Evolutionary conservation across 2,329 filamentous ascomycete genomes (phyloP), one percentile per base, ranked within the genome.

Genomic region (Sporothrix globosa): DNA sequence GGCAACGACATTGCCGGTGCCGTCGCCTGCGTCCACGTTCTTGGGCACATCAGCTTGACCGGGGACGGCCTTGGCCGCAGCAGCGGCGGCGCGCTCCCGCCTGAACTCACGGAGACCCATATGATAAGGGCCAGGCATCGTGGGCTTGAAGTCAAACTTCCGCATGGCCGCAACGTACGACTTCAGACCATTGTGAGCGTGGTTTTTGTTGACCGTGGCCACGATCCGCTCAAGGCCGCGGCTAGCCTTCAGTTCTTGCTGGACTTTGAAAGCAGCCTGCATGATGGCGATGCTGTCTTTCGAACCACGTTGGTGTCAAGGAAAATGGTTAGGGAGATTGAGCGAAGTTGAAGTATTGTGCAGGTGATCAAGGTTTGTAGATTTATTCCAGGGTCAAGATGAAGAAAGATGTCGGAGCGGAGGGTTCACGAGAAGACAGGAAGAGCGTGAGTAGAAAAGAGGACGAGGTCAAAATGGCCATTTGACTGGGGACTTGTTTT

Each of bases 81-180:
- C 78, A 68, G 81, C 80, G 67, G 80, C 78, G 14, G 83, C 80
- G 2, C 65, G 24, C n/a, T 69, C 19, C n/a, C 56, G 44, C 24
- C 34, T 30, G 34, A 66, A 30, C 48, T 73, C 44, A 24, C 41
- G 80, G 58, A 84, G 81, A 24, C 83, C 83, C 52, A 83, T 82
- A 72, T 87, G 82, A 39, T 87, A 92, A 9, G 88, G 89, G 4
- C 90, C 88, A 1, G 85, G 83, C 73, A 70, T 70, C 14, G 74
- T 75, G 46, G 74, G 73, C 67, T 72, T 41, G 68, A 75, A 74
- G 61, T 70, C 72, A 50, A 86, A 91, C 77, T 89, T 89, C 76
- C 85, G 85, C 74, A 91, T 79, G 10, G 86, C 79, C 74, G 83
- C 84, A 74, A 88, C 85, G 75, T 91, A 91, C 44, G 87, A 88